phyloP scores from a whole-genome alignment of 352 stramenopile genomes.

The Phytophthora agathidicida region DNA sequence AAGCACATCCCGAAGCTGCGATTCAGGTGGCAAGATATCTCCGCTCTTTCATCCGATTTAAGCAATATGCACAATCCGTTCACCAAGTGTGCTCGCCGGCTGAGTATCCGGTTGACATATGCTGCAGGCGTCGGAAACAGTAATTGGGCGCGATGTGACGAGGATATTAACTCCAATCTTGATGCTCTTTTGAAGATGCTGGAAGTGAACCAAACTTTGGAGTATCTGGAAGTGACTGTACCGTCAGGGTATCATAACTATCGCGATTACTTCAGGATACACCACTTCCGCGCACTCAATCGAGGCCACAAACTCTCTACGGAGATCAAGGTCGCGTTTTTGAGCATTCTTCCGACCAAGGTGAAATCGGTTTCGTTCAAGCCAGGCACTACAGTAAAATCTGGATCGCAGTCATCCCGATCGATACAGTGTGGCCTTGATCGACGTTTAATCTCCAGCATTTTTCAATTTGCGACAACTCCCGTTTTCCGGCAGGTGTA shows the following conservation, averaged over 20 bases:
- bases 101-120: conserved; percentile 12
- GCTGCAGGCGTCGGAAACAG: neutral
- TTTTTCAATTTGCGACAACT: conserved; percentile 2
- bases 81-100: neutral
- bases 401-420: neutral
- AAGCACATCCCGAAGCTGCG: neutral
- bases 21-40: conserved; percentile 10
- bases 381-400: neutral
- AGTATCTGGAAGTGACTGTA: conserved; percentile 14
- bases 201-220: conserved; percentile 12
- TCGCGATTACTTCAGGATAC: conserved; percentile 4
- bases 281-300: conserved; percentile 4
- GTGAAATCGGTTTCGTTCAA: neutral
- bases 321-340: neutral
- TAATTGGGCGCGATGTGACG: neutral
- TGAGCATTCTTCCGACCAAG: conserved; percentile 4
- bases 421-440: conserved; percentile 1
- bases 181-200: conserved; percentile 11
- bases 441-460: neutral
- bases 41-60: conserved; percentile 1
- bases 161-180: neutral
- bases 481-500: conserved; percentile 14
- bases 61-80: conserved; percentile 6
- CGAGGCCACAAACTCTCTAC: conserved; percentile 1
- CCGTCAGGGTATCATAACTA: conserved; percentile 7